These are phyloP conservation scores for Neurospora sp. DNA, from an alignment of 2,329 filamentous ascomycete genomes.

Conservation along the genomic window DNA sequence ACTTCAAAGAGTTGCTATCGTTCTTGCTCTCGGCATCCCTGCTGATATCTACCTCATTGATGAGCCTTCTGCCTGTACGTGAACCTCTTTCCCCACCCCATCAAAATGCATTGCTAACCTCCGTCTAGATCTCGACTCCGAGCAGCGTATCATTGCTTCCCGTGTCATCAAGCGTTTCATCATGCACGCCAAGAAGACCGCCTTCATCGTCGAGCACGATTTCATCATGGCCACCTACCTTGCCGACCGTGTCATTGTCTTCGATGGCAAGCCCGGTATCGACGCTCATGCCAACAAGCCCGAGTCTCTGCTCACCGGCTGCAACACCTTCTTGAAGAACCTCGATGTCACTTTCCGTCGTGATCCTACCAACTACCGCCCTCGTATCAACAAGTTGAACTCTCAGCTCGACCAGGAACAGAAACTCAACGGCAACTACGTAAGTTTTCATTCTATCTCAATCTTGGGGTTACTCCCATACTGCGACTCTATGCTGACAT, in stretches of 20 bases:
- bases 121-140: slow-evolving; percentile 71
- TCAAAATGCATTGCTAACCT: neutral
- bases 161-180: slow-evolving; percentile 99
- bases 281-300: slow-evolving; percentile 81
- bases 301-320: slow-evolving; percentile 86
- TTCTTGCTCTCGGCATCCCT: slow-evolving; percentile 87
- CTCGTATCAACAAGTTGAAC: slow-evolving; percentile 95
- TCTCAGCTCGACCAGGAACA: slow-evolving; percentile 97
- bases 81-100: neutral
- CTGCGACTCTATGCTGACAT: neutral
- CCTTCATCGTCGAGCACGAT: slow-evolving; percentile 99
- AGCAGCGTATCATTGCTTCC: slow-evolving; percentile 95
- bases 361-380: slow-evolving; percentile 90
- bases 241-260: slow-evolving; percentile 94
- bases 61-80: slow-evolving; percentile 71
- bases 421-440: slow-evolving; percentile 86
- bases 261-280: slow-evolving; percentile 87
- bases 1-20: slow-evolving; percentile 84
- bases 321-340: slow-evolving; percentile 94
- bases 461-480: slow-evolving; percentile 5
- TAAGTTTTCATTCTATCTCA: slow-evolving; percentile 34
- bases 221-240: slow-evolving; percentile 81
- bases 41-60: slow-evolving; percentile 99
- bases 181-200: slow-evolving; percentile 99
- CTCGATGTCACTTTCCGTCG: slow-evolving; percentile 97